These are phyloP conservation scores for Cercospora beticola DNA, from an alignment of 2,329 filamentous ascomycete genomes.

Conservation along the genomic window DNA sequence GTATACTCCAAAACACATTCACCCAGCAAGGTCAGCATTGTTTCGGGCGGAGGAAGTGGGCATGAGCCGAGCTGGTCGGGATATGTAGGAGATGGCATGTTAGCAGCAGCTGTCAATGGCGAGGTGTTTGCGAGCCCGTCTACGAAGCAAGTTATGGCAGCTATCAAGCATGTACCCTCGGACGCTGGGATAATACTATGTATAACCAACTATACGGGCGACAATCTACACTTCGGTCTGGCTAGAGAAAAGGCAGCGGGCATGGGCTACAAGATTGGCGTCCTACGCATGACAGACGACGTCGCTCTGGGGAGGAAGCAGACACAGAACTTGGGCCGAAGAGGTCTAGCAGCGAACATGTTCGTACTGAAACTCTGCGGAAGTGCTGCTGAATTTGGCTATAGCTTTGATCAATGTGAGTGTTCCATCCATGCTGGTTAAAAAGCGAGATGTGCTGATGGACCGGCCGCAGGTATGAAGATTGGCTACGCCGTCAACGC, in stretches of 20 bases:
- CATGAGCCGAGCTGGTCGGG: slow-evolving; percentile 53
- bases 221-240: slow-evolving; percentile 52
- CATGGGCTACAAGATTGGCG: slow-evolving; percentile 47
- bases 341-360: slow-evolving; percentile 52
- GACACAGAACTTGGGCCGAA: slow-evolving; percentile 50
- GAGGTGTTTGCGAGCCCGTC: slow-evolving; percentile 52
- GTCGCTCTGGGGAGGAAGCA: slow-evolving; percentile 49
- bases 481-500: slow-evolving; percentile 48
- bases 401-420: slow-evolving; percentile 45
- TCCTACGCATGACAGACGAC: slow-evolving; percentile 52
- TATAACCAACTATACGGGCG: slow-evolving; percentile 53
- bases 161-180: slow-evolving; percentile 47
- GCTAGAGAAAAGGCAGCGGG: slow-evolving; percentile 50
- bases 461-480: slow-evolving; percentile 33
- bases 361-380: slow-evolving; percentile 51
- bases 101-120: slow-evolving; percentile 50
- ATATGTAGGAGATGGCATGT: slow-evolving; percentile 51
- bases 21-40: slow-evolving; percentile 46
- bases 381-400: slow-evolving; percentile 47
- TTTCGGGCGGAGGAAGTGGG: slow-evolving; percentile 50
- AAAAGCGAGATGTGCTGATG: background rate
- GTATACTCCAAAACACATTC: slow-evolving; percentile 49
- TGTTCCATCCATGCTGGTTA: background rate
- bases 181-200: slow-evolving; percentile 50
- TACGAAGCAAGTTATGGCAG: slow-evolving; percentile 52